phyloP scores from a whole-genome alignment of 441 rosid genomes.

The Corymbia calophylla region DNA sequence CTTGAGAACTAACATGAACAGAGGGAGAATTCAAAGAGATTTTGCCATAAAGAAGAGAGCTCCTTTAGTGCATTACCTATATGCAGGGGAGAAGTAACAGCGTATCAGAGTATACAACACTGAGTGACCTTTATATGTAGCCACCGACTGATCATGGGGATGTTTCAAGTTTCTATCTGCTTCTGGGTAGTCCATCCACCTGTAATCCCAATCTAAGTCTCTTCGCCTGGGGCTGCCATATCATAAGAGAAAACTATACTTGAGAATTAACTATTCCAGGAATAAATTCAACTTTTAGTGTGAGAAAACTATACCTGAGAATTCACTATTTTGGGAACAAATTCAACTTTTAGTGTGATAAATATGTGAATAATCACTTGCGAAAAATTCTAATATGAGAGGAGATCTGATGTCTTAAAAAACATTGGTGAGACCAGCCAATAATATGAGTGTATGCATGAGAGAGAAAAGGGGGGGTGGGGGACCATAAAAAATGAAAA shows the following conservation, averaged over 20 bases:
- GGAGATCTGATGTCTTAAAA: not conserved
- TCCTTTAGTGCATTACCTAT: conserved; percentile 29
- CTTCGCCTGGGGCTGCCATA: conserved; percentile 21
- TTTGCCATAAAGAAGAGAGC: not conserved
- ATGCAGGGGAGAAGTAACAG: conserved; percentile 62
- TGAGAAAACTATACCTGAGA: not conserved
- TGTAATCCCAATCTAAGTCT: conserved; percentile 43
- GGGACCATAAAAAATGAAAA: not conserved
- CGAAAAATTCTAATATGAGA: not conserved
- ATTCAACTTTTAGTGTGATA: not conserved
- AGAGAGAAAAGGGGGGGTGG: not conserved
- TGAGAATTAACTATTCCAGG: not conserved
- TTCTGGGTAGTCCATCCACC: conserved; percentile 57
- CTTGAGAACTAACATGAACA: not conserved
- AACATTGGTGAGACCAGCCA: not conserved
- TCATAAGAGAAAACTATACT: conserved; percentile 1
- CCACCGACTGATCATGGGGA: conserved; percentile 45
- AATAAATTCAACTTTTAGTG: not conserved
- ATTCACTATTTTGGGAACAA: not conserved
- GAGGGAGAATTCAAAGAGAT: not conserved
- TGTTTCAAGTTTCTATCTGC: conserved; percentile 32
- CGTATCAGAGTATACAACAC: conserved; percentile 56
- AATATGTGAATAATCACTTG: not conserved
- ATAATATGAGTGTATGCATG: not conserved
- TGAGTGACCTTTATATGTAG: conserved; percentile 56